Percentiles rank a stretch among this genome's conserved stretches.
Conservation (phyloP, 306 rosid species). For the Acacia acuminata region DNA sequence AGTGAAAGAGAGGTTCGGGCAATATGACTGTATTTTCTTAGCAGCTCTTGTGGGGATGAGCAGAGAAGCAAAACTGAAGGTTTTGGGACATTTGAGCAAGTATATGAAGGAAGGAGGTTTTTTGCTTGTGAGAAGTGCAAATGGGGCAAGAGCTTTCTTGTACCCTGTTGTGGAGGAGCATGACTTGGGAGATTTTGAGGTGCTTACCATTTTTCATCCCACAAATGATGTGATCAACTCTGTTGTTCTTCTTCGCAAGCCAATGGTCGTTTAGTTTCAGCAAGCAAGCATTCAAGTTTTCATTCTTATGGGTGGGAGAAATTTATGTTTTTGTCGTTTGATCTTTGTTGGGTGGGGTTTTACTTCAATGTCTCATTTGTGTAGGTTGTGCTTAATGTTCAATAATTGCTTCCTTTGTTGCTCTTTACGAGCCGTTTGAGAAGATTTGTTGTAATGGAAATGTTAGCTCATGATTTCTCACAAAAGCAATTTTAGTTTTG, state of each 20-base stretch:
- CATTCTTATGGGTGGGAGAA: not conserved
- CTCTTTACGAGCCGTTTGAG: slow-evolving; percentile 4
- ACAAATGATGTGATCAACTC: slow-evolving; percentile 71
- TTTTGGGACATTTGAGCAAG: slow-evolving; percentile 51
- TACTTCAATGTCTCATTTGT: not conserved
- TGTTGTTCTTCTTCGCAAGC: slow-evolving; percentile 62
- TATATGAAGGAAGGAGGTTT: slow-evolving; percentile 68
- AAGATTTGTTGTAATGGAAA: not conserved
- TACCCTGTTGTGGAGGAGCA: slow-evolving; percentile 64
- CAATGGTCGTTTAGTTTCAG: slow-evolving; percentile 13
- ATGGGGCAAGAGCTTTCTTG: slow-evolving; percentile 74
- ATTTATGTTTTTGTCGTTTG: not conserved
- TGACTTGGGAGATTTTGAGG: slow-evolving; percentile 55
- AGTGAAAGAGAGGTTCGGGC: slow-evolving; percentile 48
- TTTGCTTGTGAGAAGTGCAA: slow-evolving; percentile 73
- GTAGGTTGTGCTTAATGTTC: slow-evolving; percentile 14
- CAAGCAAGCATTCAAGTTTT: not conserved
- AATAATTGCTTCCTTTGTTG: not conserved
- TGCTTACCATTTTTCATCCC: slow-evolving; percentile 68
- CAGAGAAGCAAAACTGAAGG: slow-evolving; percentile 55
- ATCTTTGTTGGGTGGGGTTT: not conserved
- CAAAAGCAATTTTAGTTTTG: not conserved
- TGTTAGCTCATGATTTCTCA: not conserved
- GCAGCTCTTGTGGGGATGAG: slow-evolving; percentile 79
- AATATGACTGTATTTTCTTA: slow-evolving; percentile 72